phyloP scores from a whole-genome alignment of 2,329 filamentous ascomycete species.

The Alternaria conjuncta region DNA sequence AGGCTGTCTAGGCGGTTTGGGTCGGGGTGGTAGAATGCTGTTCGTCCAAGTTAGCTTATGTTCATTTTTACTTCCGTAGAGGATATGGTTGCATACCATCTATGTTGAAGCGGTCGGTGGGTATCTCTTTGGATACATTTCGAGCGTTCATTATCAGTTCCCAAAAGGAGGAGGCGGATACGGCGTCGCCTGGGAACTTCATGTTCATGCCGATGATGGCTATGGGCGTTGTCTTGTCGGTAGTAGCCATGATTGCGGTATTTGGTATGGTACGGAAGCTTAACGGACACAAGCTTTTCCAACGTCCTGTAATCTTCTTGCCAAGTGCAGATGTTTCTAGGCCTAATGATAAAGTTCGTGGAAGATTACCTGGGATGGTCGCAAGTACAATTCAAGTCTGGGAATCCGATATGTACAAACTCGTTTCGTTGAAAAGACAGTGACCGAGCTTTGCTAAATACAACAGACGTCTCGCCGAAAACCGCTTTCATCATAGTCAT shows the following conservation, averaged over 20 bases:
- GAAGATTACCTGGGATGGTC: neutral
- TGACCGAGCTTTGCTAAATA: neutral
- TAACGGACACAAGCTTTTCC: neutral
- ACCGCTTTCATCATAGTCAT: neutral
- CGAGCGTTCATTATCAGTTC: constrained; percentile 12
- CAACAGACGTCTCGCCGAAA: neutral
- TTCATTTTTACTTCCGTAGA: neutral
- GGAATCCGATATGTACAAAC: neutral
- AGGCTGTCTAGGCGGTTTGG: constrained; percentile 6
- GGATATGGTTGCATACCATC: neutral
- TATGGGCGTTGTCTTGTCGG: constrained; percentile 3
- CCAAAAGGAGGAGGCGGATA: constrained; percentile 21
- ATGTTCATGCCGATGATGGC: constrained; percentile 16
- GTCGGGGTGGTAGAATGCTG: constrained; percentile 7
- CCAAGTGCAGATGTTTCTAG: neutral
- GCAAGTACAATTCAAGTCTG: neutral
- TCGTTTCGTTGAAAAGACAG: neutral
- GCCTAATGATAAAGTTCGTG: neutral
- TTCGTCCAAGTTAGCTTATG: neutral
- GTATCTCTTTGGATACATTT: constrained; percentile 13
- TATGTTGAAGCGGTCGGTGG: constrained; percentile 18
- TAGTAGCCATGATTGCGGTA: neutral
- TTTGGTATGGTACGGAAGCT: neutral
- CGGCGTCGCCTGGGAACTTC: constrained; percentile 17
- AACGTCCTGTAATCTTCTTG: neutral